Conservation (phyloP, 73 alveolate species). For the Durusdinium trenchii region DNA sequence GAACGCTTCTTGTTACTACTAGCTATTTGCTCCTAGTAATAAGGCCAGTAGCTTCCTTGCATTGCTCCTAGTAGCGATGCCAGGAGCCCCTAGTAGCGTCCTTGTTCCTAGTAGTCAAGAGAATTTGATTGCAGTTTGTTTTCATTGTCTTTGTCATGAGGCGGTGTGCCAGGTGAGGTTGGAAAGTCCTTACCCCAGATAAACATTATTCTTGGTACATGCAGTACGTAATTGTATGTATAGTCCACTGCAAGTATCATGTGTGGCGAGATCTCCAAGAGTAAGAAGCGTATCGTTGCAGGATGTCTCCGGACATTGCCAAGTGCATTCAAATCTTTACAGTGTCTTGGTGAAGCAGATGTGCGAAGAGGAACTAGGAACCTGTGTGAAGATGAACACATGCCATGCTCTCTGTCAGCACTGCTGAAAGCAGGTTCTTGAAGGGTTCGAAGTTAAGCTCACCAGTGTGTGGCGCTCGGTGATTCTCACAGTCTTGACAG, state of each 20-base stretch:
- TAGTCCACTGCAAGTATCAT: not conserved
- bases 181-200: conserved; percentile 11
- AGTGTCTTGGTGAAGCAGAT: conserved; percentile 39
- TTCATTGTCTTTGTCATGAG: conserved; percentile 50
- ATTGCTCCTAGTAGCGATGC: too few relatives aligned
- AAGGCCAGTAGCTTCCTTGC: too few relatives aligned
- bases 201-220: not conserved
- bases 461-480: conserved; percentile 24
- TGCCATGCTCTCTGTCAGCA: not conserved
- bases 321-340: conserved; percentile 98
- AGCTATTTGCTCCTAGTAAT: too few relatives aligned
- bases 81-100: too few relatives aligned
- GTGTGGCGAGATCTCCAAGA: not conserved
- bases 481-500: not conserved
- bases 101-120: not conserved
- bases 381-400: not conserved
- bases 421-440: not conserved
- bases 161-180: conserved; percentile 94
- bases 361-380: not conserved
- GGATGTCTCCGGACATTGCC: conserved; percentile 96
- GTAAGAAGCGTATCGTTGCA: not conserved
- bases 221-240: too few relatives aligned
- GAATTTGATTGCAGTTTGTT: conserved; percentile 90
- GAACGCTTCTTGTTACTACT: too few relatives aligned
- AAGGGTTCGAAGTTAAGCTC: conserved; percentile 74